These are phyloP conservation scores for Xylaria telfairii DNA, from an alignment of 495 filamentous ascomycete species.

Conservation along the genomic window DNA sequence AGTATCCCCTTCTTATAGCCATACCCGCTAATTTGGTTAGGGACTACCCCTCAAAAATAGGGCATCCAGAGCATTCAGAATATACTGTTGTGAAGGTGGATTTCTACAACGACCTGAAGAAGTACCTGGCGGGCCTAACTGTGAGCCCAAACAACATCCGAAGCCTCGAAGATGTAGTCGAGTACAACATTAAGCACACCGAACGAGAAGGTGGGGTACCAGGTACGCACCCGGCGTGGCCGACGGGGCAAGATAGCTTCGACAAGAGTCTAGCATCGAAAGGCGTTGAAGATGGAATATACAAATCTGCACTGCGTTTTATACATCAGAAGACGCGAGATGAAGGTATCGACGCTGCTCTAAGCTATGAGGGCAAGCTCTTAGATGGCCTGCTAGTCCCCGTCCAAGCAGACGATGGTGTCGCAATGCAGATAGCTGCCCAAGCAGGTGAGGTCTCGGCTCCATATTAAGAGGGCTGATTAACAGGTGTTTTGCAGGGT, in stretches of 20 bases:
- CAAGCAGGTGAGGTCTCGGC: slow-evolving; percentile 47
- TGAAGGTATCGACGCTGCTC: slow-evolving; percentile 71
- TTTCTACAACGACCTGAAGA: slow-evolving; percentile 75
- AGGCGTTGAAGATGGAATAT: slow-evolving; percentile 68
- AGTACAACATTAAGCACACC: slow-evolving; percentile 70
- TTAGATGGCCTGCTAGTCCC: slow-evolving; percentile 70
- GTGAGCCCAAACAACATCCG: slow-evolving; percentile 63
- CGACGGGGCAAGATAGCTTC: slow-evolving; percentile 74
- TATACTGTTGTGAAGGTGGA: slow-evolving; percentile 76
- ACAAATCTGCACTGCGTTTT: slow-evolving; percentile 68
- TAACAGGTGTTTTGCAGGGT: slow-evolving; percentile 41
- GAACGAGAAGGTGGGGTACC: slow-evolving; percentile 74
- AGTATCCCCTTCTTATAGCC: background rate
- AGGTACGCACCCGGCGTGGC: slow-evolving; percentile 34
- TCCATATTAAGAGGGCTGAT: background rate
- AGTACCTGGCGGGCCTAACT: slow-evolving; percentile 67
- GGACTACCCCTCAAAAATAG: slow-evolving; percentile 69
- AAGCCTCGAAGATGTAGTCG: slow-evolving; percentile 69
- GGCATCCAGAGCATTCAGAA: slow-evolving; percentile 71
- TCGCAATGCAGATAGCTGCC: slow-evolving; percentile 60
- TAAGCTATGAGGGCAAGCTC: slow-evolving; percentile 53
- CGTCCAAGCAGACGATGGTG: slow-evolving; percentile 61
- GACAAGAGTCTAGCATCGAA: slow-evolving; percentile 63
- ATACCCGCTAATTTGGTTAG: slow-evolving; percentile 42
- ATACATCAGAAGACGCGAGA: slow-evolving; percentile 60